A percentile compares a stretch with the other conserved stretches of the same genome.
Conservation (phyloP, 352 stramenopile species). For the Phytopythium litorale region DNA sequence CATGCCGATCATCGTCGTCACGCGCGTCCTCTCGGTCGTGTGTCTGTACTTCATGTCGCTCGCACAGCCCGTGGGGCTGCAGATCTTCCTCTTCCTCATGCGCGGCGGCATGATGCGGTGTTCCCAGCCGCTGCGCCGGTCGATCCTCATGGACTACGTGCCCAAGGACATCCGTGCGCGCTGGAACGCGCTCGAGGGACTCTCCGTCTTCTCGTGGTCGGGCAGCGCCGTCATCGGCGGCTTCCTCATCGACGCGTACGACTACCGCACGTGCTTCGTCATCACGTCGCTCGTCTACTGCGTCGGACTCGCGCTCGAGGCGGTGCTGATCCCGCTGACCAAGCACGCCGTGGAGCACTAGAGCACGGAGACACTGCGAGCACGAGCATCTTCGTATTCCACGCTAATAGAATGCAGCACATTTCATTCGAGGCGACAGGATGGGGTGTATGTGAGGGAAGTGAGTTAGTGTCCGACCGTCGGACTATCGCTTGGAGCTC, state of each 20-base stretch:
- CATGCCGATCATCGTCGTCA: slow-evolving; percentile 73
- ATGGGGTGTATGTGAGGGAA: no score
- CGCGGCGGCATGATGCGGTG: slow-evolving; percentile 82
- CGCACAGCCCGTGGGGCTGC: slow-evolving; percentile 41
- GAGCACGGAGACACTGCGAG: no score
- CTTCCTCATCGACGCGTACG: slow-evolving; percentile 74
- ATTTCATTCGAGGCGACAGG: no score
- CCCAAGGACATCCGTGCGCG: slow-evolving; percentile 65
- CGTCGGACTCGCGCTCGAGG: slow-evolving; percentile 46
- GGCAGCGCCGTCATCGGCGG: slow-evolving; percentile 74
- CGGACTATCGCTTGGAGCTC: no score
- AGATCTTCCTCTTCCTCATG: slow-evolving; percentile 73
- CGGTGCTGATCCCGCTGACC: slow-evolving; percentile 55
- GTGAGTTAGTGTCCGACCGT: no score
- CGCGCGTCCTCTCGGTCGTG: slow-evolving; percentile 45
- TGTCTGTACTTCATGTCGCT: slow-evolving; percentile 72
- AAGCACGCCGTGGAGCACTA: slow-evolving; percentile 46
- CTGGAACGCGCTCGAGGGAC: slow-evolving; percentile 70
- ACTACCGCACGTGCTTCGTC: slow-evolving; percentile 75
- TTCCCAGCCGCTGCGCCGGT: slow-evolving; percentile 72
- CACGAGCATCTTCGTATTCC: neutral
- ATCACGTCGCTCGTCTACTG: slow-evolving; percentile 75
- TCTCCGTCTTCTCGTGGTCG: slow-evolving; percentile 80
- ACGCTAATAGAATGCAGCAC: neutral
- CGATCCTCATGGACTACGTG: slow-evolving; percentile 80